Conservation (phyloP, 1,139 yeast species). For the Geotrichum fermentans region DNA sequence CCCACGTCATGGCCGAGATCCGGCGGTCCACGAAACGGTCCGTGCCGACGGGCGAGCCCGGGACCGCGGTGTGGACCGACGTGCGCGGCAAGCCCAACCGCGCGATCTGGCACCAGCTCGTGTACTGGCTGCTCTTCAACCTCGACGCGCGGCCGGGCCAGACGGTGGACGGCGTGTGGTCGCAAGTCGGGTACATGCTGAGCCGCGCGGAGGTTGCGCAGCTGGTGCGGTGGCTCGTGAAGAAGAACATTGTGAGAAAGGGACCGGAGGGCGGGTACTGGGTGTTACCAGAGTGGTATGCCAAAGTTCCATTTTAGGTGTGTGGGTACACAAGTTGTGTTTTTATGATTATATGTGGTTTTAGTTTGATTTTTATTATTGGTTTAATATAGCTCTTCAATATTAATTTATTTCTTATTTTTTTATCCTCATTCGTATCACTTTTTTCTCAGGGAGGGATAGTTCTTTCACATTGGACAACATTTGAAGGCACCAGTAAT, state of each 20-base stretch:
- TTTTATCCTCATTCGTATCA: too few relatives aligned
- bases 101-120: conserved; percentile 53
- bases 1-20: conserved; percentile 2
- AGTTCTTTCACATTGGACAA: too few relatives aligned
- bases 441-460: too few relatives aligned
- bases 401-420: neutral
- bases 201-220: conserved; percentile 48
- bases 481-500: too few relatives aligned
- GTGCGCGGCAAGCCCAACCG: conserved; percentile 56
- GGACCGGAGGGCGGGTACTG: conserved; percentile 46
- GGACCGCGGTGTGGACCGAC: conserved; percentile 71
- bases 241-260: conserved; percentile 42
- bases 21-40: conserved; percentile 16
- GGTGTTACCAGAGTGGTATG: conserved; percentile 53
- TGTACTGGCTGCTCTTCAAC: conserved; percentile 53
- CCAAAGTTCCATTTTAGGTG: conserved; percentile 9
- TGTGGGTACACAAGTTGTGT: neutral
- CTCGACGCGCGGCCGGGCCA: conserved; percentile 55
- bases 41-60: conserved; percentile 56
- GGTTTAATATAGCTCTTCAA: neutral
- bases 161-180: conserved; percentile 37
- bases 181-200: conserved; percentile 42
- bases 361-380: too few relatives aligned
- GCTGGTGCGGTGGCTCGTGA: conserved; percentile 55
- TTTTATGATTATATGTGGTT: too few relatives aligned